A percentile compares a stretch with the other conserved stretches of the same genome.
phyloP scores from a whole-genome alignment of 1,284 basidiomycete genomes.

The Entoloma clypeatum region DNA sequence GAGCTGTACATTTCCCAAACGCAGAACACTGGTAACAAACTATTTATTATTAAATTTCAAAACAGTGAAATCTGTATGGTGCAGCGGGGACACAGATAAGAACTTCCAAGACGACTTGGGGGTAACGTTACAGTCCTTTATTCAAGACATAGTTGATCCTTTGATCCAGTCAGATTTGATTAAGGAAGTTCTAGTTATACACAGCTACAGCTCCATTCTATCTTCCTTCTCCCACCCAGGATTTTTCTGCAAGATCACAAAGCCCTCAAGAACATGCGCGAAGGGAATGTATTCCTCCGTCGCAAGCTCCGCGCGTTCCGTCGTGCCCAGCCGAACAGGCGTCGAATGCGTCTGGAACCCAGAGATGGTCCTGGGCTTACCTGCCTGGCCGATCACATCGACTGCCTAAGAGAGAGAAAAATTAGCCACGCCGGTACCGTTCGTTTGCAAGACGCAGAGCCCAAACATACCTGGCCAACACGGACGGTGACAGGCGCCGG shows the following conservation, averaged over 20 bases:
- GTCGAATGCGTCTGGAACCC: constrained; percentile 98
- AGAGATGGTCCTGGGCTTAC: constrained; percentile 87
- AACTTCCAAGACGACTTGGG: too few species aligned
- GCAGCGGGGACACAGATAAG: too few species aligned
- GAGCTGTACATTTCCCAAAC: too few species aligned
- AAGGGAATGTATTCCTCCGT: constrained; percentile 97
- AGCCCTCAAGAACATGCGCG: constrained; percentile 84
- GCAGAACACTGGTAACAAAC: too few species aligned
- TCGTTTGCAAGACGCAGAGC: constrained; percentile 1
- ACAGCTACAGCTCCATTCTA: constrained; percentile 66
- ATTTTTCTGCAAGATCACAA: constrained; percentile 86
- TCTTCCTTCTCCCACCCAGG: constrained; percentile 81
- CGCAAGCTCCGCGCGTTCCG: constrained; percentile 91
- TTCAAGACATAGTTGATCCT: too few species aligned
- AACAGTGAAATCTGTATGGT: too few species aligned
- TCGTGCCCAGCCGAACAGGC: constrained; percentile 91
- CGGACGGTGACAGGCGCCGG: constrained; percentile 87
- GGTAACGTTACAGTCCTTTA: too few species aligned
- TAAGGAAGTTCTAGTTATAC: too few species aligned
- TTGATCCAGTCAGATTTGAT: too few species aligned
- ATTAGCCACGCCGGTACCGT: constrained; percentile 5
- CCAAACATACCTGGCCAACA: constrained; percentile 75
- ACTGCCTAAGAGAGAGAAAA: constrained; percentile 53
- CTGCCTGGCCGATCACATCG: constrained; percentile 88
- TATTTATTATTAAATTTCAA: too few species aligned